Percentiles rank a stretch among this genome's conserved stretches.
Conservation (phyloP, 164 flowering plant genomes). For the Chimonanthus salicifolius region DNA sequence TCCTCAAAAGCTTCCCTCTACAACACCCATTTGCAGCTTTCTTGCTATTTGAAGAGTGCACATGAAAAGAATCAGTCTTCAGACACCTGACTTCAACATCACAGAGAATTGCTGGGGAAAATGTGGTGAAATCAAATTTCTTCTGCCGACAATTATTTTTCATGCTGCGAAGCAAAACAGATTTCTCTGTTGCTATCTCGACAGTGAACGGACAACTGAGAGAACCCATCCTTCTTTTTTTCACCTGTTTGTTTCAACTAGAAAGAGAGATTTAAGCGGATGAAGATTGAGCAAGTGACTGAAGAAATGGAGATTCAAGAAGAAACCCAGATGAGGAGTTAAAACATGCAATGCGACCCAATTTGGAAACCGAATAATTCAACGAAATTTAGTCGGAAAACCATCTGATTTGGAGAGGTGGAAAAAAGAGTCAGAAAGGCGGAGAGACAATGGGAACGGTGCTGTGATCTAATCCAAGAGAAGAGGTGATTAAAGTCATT, state of each 20-base stretch:
- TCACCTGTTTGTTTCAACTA: constrained; percentile 7
- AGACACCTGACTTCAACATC: constrained; percentile 14
- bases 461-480: too few relatives aligned
- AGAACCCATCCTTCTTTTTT: constrained; percentile 40
- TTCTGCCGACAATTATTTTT: constrained; percentile 14
- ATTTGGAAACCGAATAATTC: too few relatives aligned
- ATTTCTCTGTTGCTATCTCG: constrained; percentile 28
- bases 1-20: constrained; percentile 23
- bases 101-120: constrained; percentile 16
- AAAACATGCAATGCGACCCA: too few relatives aligned
- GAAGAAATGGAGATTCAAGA: neutral
- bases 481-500: too few relatives aligned
- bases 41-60: constrained; percentile 17
- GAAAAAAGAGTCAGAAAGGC: too few relatives aligned
- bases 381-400: too few relatives aligned
- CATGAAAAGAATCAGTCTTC: constrained; percentile 8
- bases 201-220: constrained; percentile 29
- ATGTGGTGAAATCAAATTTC: constrained; percentile 14
- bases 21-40: constrained; percentile 13
- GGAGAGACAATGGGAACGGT: too few relatives aligned
- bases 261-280: neutral
- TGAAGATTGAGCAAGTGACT: neutral
- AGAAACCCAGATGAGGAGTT: constrained; percentile 2
- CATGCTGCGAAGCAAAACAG: constrained; percentile 17
- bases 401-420: too few relatives aligned